Evolutionary conservation across 2,329 filamentous ascomycete genomes (phyloP).

Genomic region (Neofusicoccum sp.): DNA sequence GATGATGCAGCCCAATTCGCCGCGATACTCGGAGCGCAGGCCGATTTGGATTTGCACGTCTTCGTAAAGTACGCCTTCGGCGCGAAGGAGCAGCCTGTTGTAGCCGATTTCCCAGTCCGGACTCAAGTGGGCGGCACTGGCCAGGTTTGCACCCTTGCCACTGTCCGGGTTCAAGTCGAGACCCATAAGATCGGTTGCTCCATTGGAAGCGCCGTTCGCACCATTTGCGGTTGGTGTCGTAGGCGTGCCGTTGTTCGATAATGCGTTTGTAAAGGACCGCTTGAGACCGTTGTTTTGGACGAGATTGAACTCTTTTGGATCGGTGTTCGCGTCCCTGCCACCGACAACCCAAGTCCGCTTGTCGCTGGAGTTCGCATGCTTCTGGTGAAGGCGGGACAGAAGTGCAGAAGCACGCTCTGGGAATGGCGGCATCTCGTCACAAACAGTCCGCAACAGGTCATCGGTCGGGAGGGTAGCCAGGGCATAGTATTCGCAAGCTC

Average conservation of each 20-base stretch:
- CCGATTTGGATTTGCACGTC: constrained; percentile 93
- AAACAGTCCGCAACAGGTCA: constrained; percentile 88
- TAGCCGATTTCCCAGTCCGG: constrained; percentile 94
- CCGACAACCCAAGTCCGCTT: constrained; percentile 98
- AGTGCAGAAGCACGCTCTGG: constrained; percentile 91
- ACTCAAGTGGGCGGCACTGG: constrained; percentile 87
- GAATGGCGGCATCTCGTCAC: constrained; percentile 98
- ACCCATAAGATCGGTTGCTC: constrained; percentile 71
- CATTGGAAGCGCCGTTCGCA: constrained; percentile 54
- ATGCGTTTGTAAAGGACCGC: constrained; percentile 71
- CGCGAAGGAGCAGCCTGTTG: constrained; percentile 74
- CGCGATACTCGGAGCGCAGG: constrained; percentile 88
- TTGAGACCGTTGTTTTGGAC: constrained; percentile 81
- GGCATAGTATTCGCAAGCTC: constrained; percentile 91
- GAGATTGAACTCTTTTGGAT: constrained; percentile 77
- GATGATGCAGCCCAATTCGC: constrained; percentile 93
- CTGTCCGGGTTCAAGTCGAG: constrained; percentile 73
- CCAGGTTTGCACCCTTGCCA: constrained; percentile 70
- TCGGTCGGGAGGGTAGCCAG: constrained; percentile 85
- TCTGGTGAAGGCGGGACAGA: constrained; percentile 89
- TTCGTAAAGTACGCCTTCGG: constrained; percentile 91
- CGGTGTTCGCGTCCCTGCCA: constrained; percentile 88
- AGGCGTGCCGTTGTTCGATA: constrained; percentile 41
- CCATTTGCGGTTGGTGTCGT: constrained; percentile 37
- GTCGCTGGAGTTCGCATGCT: constrained; percentile 88